Conservation (phyloP, 495 filamentous ascomycete species). For the Lophiostoma macrostomum region DNA sequence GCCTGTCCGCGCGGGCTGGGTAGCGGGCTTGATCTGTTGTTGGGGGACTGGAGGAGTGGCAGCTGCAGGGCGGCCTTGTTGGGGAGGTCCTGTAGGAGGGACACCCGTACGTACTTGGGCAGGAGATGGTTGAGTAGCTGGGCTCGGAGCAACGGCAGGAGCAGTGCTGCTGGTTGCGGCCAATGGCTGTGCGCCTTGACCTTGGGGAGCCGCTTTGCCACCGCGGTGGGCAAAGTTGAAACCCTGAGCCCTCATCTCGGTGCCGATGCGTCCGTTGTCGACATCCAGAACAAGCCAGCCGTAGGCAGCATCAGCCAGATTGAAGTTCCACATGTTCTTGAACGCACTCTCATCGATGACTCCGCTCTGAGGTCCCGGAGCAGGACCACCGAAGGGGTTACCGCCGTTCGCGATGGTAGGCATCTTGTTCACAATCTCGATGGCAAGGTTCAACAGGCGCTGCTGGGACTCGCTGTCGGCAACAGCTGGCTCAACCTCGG, state of each 20-base stretch:
- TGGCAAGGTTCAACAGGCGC: constrained; percentile 80
- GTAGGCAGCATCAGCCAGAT: constrained; percentile 95
- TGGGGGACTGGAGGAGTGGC: constrained; percentile 43
- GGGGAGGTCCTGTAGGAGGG: constrained; percentile 17
- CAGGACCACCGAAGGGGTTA: constrained; percentile 89
- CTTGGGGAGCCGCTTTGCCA: constrained; percentile 47
- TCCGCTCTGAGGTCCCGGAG: constrained; percentile 69
- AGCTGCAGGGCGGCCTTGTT: constrained; percentile 39
- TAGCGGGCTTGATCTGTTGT: constrained; percentile 54
- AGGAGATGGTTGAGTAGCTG: constrained; percentile 42
- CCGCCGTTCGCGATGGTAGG: constrained; percentile 88
- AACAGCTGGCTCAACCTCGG: constrained; percentile 91
- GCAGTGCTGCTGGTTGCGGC: constrained; percentile 35
- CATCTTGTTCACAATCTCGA: constrained; percentile 94
- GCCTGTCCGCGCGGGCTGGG: constrained; percentile 42
- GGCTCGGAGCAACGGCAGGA: constrained; percentile 21
- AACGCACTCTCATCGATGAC: constrained; percentile 98
- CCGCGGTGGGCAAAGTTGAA: constrained; percentile 98
- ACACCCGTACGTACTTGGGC: constrained; percentile 39
- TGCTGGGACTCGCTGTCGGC: constrained; percentile 89
- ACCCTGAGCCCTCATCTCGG: constrained; percentile 96
- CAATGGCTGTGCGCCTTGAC: constrained; percentile 34
- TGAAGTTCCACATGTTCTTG: constrained; percentile 99
- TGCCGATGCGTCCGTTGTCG: constrained; percentile 90
- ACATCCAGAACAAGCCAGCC: constrained; percentile 93